phyloP scores from a whole-genome alignment of 2,329 filamentous ascomycete species.

The Fusarium gaditjirri region DNA sequence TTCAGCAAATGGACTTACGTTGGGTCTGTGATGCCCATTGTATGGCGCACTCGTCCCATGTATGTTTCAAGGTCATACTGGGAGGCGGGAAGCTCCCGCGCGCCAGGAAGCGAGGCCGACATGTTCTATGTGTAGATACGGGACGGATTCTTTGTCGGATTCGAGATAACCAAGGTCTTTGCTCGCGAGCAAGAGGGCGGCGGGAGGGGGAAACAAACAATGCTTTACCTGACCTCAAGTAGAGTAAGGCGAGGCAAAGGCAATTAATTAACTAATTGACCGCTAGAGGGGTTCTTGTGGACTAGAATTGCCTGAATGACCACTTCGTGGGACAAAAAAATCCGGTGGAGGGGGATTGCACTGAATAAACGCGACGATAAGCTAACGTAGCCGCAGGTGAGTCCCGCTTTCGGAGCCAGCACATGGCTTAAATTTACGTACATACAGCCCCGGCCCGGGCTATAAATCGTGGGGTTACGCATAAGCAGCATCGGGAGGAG shows the following conservation, averaged over 20 bases:
- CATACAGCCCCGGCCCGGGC: slow-evolving; percentile 22
- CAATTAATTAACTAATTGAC: slow-evolving; percentile 12
- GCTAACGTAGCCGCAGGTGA: slow-evolving; percentile 35
- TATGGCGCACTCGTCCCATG: slow-evolving; percentile 92
- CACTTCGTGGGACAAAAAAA: slow-evolving; percentile 36
- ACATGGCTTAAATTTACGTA: slow-evolving; percentile 31
- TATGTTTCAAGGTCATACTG: slow-evolving; percentile 94
- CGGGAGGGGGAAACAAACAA: background rate
- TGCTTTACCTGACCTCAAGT: background rate
- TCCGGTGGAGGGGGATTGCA: slow-evolving; percentile 16
- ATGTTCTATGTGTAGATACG: slow-evolving; percentile 52
- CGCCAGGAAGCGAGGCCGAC: slow-evolving; percentile 73
- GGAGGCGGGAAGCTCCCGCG: slow-evolving; percentile 87
- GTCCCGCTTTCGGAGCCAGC: slow-evolving; percentile 47
- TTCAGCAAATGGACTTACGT: slow-evolving; percentile 71
- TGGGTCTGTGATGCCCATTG: slow-evolving; percentile 90
- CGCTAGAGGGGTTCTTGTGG: slow-evolving; percentile 27
- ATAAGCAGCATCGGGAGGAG: slow-evolving; percentile 20
- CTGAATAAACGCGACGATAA: slow-evolving; percentile 46
- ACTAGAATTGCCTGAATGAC: slow-evolving; percentile 33
- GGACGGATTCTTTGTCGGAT: slow-evolving; percentile 13
- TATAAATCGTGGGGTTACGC: slow-evolving; percentile 31
- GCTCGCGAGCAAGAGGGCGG: slow-evolving; percentile 14
- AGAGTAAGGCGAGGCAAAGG: background rate
- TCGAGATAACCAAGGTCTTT: slow-evolving; percentile 7